Conservation (phyloP, 345 rosid species). For the Camelina hispida region DNA sequence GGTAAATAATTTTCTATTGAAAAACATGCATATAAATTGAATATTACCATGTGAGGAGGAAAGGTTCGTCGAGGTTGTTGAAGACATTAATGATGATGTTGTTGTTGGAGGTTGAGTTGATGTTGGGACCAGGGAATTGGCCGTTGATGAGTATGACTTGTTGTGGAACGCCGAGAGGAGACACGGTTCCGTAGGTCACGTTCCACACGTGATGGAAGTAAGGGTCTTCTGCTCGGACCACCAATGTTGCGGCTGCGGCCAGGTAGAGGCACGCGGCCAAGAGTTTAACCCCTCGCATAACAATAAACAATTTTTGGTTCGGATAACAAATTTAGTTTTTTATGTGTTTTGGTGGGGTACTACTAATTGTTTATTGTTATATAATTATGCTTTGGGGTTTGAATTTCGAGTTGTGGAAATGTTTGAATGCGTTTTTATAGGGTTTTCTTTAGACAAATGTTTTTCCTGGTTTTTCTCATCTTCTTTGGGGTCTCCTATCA, state of each 20-base stretch:
- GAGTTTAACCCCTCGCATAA: slow-evolving; percentile 50
- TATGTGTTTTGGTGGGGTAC: slow-evolving; percentile 15
- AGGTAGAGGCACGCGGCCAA: slow-evolving; percentile 48
- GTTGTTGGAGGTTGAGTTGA: slow-evolving; percentile 82
- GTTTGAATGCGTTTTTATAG: slow-evolving; percentile 37
- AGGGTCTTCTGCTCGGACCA: slow-evolving; percentile 71
- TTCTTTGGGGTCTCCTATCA: slow-evolving; percentile 41
- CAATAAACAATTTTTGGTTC: slow-evolving; percentile 31
- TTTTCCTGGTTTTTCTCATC: slow-evolving; percentile 36
- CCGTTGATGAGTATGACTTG: slow-evolving; percentile 78
- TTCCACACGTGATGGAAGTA: slow-evolving; percentile 75
- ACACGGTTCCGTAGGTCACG: slow-evolving; percentile 70
- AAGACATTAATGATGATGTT: slow-evolving; percentile 74
- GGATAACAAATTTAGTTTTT: background rate
- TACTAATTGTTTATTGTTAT: slow-evolving; percentile 27
- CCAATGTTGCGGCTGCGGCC: slow-evolving; percentile 40
- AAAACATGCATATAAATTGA: background rate
- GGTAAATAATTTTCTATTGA: background rate
- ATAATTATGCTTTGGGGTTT: slow-evolving; percentile 36
- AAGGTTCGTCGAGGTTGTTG: slow-evolving; percentile 79
- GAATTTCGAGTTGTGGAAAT: slow-evolving; percentile 39
- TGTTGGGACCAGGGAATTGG: slow-evolving; percentile 77
- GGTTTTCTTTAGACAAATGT: slow-evolving; percentile 1
- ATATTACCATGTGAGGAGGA: slow-evolving; percentile 67
- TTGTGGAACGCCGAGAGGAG: slow-evolving; percentile 80